These are phyloP conservation scores for Kurtzmaniella natalensis DNA, from an alignment of 1,139 yeast species.

Conservation along the genomic window DNA sequence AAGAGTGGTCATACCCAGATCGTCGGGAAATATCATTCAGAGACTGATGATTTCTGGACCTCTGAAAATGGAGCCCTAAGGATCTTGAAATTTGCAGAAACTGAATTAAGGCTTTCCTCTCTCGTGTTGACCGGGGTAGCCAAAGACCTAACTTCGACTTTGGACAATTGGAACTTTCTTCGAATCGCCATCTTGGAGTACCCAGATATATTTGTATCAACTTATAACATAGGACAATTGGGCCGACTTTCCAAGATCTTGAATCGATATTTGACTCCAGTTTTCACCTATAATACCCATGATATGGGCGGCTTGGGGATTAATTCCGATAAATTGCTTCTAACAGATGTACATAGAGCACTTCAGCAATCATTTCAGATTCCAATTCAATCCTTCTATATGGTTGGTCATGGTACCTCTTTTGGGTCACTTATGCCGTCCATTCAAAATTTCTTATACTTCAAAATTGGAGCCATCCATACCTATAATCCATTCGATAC, in stretches of 20 bases:
- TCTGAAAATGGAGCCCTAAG: slow-evolving; percentile 8
- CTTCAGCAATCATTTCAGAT: slow-evolving; percentile 10
- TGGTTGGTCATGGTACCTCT: slow-evolving; percentile 9
- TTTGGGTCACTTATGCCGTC: slow-evolving; percentile 8
- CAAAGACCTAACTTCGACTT: slow-evolving; percentile 9
- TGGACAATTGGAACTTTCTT: slow-evolving; percentile 9
- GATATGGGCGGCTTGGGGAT: background rate
- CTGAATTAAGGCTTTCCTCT: slow-evolving; percentile 6
- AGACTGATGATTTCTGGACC: slow-evolving; percentile 10
- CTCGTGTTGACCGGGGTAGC: slow-evolving; percentile 9
- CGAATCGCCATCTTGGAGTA: slow-evolving; percentile 4
- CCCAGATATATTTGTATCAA: slow-evolving; percentile 9
- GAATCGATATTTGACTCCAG: slow-evolving; percentile 11
- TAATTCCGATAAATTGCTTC: slow-evolving; percentile 4
- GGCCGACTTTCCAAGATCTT: slow-evolving; percentile 11
- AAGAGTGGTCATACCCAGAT: slow-evolving; percentile 10
- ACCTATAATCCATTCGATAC: slow-evolving; percentile 8
- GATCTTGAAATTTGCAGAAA: slow-evolving; percentile 8
- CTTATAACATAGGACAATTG: slow-evolving; percentile 10
- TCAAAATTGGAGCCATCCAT: slow-evolving; percentile 11
- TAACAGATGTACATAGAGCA: slow-evolving; percentile 9
- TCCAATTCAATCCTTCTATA: slow-evolving; percentile 9
- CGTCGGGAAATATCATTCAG: slow-evolving; percentile 10
- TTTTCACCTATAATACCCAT: slow-evolving; percentile 3
- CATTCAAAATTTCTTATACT: slow-evolving; percentile 9